Evolutionary conservation across 2,329 filamentous ascomycete genomes (phyloP), one percentile per base, ranked within the genome.

Genomic region (Xylariaceae sp.): DNA sequence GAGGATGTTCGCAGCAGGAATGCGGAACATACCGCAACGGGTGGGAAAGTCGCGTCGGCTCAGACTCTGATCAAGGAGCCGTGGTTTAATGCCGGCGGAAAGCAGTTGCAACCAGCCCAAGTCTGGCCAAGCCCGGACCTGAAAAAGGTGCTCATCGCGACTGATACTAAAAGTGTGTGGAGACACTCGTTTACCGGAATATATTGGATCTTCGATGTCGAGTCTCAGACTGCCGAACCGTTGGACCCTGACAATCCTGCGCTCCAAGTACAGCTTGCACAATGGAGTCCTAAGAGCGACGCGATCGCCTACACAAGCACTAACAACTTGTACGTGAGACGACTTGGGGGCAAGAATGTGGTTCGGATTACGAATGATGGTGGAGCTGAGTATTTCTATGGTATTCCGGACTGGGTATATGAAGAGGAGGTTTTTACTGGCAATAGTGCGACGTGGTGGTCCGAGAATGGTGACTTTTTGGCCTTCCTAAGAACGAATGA

Each of bases 331-430:
- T 98, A 86, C 70, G 76, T 98, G 44, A 87, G 95, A 49, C 86
- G 85, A 2, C 63, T 85, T 6, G 75, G 69, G 32, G 83, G 81
- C 3, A 77, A 84, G 19, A 75, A 81, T 16, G 82, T 91, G 3
- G 80, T 82, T 4, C 85, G 89, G 59, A 89, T 99, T 65, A 98
- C 95, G 1, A 85, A 80, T 51, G 93, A 99, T 70, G 95, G 96
- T 12, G 91, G 93, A 0, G 79, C 86, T 0, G 87, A 98, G 65
- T 85, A 95, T 57, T 99, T 99, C 74, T 97, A 99, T 67, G 95
- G 95, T 18, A 86, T 97, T 19, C 95, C 95, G 0, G 96, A 99
- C 72, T 99, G 95, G 95, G 95, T 98, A 0, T 96, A 96, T 67
- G 91, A 96, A 71, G 81, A 84, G 62, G 91, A 96, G 72, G 91